Conservation (phyloP, 441 rosid genomes). For the Croton laevigatus region DNA sequence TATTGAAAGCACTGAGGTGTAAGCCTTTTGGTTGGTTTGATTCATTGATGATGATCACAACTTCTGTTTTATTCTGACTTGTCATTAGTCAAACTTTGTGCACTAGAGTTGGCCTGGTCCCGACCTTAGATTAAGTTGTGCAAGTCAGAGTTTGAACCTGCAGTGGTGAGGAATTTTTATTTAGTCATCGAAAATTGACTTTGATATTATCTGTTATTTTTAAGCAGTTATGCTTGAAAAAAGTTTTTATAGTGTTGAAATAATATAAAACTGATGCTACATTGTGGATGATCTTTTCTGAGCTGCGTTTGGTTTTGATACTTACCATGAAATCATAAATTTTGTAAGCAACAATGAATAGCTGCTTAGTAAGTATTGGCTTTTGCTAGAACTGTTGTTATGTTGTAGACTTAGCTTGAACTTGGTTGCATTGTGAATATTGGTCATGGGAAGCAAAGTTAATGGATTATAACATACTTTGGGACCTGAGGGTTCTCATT, state of each 20-base stretch:
- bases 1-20: not conserved
- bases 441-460: not conserved
- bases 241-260: not conserved
- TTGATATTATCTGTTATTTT: not conserved
- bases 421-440: not conserved
- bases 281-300: not conserved
- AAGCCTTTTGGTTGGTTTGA: not conserved
- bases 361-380: slow-evolving; percentile 1
- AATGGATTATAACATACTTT: not conserved
- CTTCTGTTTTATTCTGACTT: not conserved
- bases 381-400: not conserved
- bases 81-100: not conserved
- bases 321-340: not conserved
- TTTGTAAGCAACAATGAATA: not conserved
- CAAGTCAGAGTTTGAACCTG: not conserved
- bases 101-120: slow-evolving; percentile 5
- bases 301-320: not conserved
- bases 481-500: not conserved
- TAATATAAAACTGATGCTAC: not conserved
- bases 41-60: not conserved
- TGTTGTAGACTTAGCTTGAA: slow-evolving; percentile 2
- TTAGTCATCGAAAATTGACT: not conserved
- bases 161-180: not conserved
- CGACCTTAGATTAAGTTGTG: not conserved
- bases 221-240: not conserved